These are phyloP conservation scores for Gynostemma pentaphyllum DNA, from an alignment of 306 rosid genomes.

Conservation along the genomic window DNA sequence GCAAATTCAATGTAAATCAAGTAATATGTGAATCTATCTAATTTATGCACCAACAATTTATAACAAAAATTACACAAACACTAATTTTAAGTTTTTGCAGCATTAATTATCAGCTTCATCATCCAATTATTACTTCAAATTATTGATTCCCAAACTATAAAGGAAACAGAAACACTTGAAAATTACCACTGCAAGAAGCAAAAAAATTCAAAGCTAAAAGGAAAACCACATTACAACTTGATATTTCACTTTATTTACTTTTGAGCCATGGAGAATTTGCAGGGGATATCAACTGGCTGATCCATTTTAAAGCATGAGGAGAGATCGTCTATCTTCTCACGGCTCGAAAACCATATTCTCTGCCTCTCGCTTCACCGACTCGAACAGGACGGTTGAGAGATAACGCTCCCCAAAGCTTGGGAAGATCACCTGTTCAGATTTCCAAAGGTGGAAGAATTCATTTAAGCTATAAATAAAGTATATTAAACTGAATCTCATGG, in stretches of 20 bases:
- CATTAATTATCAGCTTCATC: no score
- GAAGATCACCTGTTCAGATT: constrained; percentile 11
- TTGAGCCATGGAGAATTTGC: neutral
- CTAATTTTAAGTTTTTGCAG: no score
- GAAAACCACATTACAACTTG: neutral
- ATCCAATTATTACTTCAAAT: no score
- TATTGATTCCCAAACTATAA: constrained; percentile 7
- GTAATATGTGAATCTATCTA: no score
- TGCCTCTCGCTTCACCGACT: constrained; percentile 9
- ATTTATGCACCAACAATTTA: no score
- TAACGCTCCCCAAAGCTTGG: constrained; percentile 7
- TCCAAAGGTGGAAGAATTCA: neutral
- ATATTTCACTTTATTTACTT: neutral
- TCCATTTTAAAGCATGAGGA: neutral
- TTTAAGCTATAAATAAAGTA: neutral
- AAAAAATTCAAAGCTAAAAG: neutral
- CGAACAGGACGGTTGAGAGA: constrained; percentile 6
- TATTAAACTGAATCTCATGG: no score
- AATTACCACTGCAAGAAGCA: neutral
- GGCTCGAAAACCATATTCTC: constrained; percentile 8
- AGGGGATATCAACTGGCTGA: neutral
- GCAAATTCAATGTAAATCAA: no score
- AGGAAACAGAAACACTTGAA: neutral
- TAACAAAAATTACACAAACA: no score
- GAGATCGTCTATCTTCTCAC: neutral